These are phyloP conservation scores for Phytopythium helicoides DNA, from an alignment of 352 stramenopile species.

Conservation along the genomic window DNA sequence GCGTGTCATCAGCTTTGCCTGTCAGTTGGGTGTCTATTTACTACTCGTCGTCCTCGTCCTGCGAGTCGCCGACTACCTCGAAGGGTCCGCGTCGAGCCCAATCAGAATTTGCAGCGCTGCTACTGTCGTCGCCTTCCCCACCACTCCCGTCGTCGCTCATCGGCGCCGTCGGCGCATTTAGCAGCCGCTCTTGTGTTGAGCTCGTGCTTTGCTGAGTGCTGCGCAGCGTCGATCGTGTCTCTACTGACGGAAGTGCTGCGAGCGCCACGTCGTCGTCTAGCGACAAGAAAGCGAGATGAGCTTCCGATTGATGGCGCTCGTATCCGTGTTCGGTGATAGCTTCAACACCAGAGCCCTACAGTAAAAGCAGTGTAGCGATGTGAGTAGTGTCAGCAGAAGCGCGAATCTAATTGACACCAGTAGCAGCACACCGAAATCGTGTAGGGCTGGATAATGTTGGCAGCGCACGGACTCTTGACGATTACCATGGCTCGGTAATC, in stretches of 20 bases:
- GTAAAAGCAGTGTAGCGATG: background rate
- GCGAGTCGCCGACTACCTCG: slow-evolving; percentile 60
- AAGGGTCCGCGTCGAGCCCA: slow-evolving; percentile 24
- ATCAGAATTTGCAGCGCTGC: too few species aligned
- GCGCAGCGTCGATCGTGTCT: slow-evolving; percentile 40
- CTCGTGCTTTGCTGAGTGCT: slow-evolving; percentile 60
- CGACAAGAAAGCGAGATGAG: slow-evolving; percentile 28
- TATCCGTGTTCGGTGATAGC: slow-evolving; percentile 16
- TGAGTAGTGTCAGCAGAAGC: too few species aligned
- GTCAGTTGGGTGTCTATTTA: slow-evolving; percentile 21
- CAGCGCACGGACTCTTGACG: slow-evolving; percentile 58
- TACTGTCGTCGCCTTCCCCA: slow-evolving; percentile 9
- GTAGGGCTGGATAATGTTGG: slow-evolving; percentile 63
- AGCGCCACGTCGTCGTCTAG: slow-evolving; percentile 32
- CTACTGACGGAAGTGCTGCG: slow-evolving; percentile 31
- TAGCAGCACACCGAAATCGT: slow-evolving; percentile 40
- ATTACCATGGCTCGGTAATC: slow-evolving; percentile 50
- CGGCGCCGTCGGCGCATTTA: slow-evolving; percentile 15
- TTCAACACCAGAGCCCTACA: slow-evolving; percentile 1
- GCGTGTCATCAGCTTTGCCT: background rate
- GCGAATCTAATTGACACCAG: too few species aligned
- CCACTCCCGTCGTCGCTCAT: slow-evolving; percentile 8
- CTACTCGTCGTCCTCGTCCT: slow-evolving; percentile 40
- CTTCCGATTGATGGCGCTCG: slow-evolving; percentile 48
- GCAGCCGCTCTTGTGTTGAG: slow-evolving; percentile 16